Percentiles rank a stretch among this genome's conserved stretches.
Evolutionary conservation across 2,329 filamentous ascomycete species (phyloP).

Genomic region (Sporothrix dimorphospora): DNA sequence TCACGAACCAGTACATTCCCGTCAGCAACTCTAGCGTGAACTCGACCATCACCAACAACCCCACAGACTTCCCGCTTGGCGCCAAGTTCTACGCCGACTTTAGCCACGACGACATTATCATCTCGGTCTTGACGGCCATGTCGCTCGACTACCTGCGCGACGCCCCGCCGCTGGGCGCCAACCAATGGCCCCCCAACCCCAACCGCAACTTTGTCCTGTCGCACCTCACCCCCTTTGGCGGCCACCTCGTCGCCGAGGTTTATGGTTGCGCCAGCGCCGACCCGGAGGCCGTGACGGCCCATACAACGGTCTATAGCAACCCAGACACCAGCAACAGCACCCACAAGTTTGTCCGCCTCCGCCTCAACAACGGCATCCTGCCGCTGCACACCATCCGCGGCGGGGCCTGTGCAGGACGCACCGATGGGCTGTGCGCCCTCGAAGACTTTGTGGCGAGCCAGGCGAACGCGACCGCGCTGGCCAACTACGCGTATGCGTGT

Average conservation of each 20-base stretch:
- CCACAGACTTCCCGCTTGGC: slow-evolving; percentile 50
- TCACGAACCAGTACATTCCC: slow-evolving; percentile 51
- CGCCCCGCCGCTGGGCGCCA: slow-evolving; percentile 44
- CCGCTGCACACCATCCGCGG: slow-evolving; percentile 52
- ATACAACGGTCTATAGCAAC: slow-evolving; percentile 46
- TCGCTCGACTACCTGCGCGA: slow-evolving; percentile 58
- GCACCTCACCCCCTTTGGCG: slow-evolving; percentile 58
- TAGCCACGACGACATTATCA: slow-evolving; percentile 56
- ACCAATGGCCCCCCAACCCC: slow-evolving; percentile 46
- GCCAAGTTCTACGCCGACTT: slow-evolving; percentile 57
- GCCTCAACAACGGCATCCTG: slow-evolving; percentile 54
- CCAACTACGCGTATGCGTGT: slow-evolving; percentile 53
- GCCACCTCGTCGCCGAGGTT: slow-evolving; percentile 57
- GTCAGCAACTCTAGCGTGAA: slow-evolving; percentile 56
- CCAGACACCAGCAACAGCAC: too few relatives aligned
- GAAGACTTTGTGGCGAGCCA: slow-evolving; percentile 48
- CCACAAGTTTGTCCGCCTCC: slow-evolving; percentile 56
- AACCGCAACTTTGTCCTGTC: slow-evolving; percentile 54
- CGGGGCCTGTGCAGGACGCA: slow-evolving; percentile 47
- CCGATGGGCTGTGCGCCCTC: slow-evolving; percentile 51
- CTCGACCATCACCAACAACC: slow-evolving; percentile 51
- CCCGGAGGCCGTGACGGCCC: slow-evolving; percentile 45
- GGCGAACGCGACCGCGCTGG: slow-evolving; percentile 42
- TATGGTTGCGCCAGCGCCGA: slow-evolving; percentile 51
- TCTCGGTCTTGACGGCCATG: slow-evolving; percentile 54